These are phyloP conservation scores for Fusarium tricinctum DNA, from an alignment of 2,329 filamentous ascomycete genomes.

Conservation along the genomic window DNA sequence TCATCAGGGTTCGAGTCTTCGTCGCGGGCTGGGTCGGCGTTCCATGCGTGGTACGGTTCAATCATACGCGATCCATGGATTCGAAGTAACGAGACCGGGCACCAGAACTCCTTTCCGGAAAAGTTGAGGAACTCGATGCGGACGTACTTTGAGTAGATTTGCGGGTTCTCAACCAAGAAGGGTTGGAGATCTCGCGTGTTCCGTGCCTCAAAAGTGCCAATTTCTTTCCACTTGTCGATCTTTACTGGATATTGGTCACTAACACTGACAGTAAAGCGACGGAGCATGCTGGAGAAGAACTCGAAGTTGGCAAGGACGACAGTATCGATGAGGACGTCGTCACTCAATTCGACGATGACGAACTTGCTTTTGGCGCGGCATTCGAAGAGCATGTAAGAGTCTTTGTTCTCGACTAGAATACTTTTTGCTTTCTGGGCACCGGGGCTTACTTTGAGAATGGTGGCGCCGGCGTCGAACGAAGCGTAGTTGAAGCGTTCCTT, in stretches of 20 bases:
- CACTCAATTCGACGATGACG: conserved; percentile 92
- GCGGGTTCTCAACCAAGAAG: conserved; percentile 92
- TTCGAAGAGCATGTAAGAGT: conserved; percentile 97
- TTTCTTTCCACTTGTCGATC: conserved; percentile 87
- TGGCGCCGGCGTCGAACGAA: conserved; percentile 96
- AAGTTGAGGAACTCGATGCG: conserved; percentile 92
- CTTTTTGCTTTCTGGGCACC: conserved; percentile 90
- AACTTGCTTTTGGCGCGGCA: conserved; percentile 92
- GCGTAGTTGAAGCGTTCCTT: conserved; percentile 98
- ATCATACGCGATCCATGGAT: conserved; percentile 98
- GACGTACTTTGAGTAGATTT: conserved; percentile 95
- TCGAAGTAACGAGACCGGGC: conserved; percentile 88
- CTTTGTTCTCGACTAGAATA: conserved; percentile 95
- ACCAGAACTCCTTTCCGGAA: conserved; percentile 97
- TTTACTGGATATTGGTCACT: conserved; percentile 96
- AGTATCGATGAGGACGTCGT: conserved; percentile 88
- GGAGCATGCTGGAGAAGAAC: conserved; percentile 98
- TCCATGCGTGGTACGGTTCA: conserved; percentile 76
- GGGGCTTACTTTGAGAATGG: conserved; percentile 88
- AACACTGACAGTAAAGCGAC: conserved; percentile 90
- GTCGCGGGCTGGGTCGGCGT: conserved; percentile 78
- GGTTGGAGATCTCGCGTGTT: conserved; percentile 96
- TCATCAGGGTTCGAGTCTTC: conserved; percentile 66
- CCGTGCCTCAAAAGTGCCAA: conserved; percentile 90
- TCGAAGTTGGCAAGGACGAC: conserved; percentile 98